Conservation (phyloP, 495 filamentous ascomycete genomes). For the Daldinia vernicosa region DNA sequence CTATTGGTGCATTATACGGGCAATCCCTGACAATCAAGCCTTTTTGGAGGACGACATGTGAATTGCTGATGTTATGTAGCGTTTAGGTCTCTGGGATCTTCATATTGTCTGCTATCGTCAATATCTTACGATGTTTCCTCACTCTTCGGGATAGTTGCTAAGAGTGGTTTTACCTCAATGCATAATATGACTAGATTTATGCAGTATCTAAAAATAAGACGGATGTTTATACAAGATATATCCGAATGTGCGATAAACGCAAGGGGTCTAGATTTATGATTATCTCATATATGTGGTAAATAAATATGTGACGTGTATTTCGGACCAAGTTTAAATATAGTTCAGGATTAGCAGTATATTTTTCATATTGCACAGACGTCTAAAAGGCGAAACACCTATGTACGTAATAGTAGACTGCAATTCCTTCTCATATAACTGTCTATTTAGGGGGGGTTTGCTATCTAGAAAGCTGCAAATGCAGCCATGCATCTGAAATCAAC, state of each 20-base stretch:
- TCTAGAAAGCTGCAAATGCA: constrained; percentile 45
- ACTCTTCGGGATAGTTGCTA: neutral
- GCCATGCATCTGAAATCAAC: constrained; percentile 44
- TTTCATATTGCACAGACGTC: neutral
- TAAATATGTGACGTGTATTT: neutral
- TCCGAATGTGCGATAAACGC: constrained; percentile 13
- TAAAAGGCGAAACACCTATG: neutral
- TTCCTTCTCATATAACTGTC: constrained; percentile 40
- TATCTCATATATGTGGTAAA: neutral
- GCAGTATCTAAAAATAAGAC: neutral
- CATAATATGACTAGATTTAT: neutral
- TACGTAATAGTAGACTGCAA: constrained; percentile 22
- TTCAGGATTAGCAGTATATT: no score
- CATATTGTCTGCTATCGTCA: neutral
- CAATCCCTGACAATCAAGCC: neutral
- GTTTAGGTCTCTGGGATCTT: neutral
- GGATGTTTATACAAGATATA: neutral
- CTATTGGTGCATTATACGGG: constrained; percentile 23
- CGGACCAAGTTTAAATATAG: neutral
- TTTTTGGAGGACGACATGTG: constrained; percentile 21
- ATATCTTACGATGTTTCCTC: neutral
- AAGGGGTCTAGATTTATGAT: constrained; percentile 9
- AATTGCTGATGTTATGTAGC: constrained; percentile 9
- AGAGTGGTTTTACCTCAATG: neutral
- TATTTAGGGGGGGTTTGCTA: constrained; percentile 46